A percentile compares a stretch with the other conserved stretches of the same genome.
These are phyloP conservation scores for Euphorbia pulcherrima DNA, from an alignment of 345 rosid species.

Conservation along the genomic window DNA sequence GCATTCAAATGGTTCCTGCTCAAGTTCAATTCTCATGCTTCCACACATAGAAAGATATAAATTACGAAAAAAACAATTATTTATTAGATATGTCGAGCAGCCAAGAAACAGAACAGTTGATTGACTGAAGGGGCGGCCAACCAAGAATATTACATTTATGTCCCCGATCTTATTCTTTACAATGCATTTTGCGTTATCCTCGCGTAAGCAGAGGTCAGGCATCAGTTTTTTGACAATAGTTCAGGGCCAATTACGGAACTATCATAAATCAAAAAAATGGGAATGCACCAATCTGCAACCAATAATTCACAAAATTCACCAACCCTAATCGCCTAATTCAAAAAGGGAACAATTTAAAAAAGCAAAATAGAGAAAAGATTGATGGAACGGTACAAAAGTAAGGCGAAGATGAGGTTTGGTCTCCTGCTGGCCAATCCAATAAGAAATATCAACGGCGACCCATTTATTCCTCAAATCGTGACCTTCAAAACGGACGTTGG, in stretches of 20 bases:
- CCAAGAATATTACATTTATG: neutral
- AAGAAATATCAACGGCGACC: constrained; percentile 85
- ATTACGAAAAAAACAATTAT: neutral
- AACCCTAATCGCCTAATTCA: too few species aligned
- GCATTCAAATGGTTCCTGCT: constrained; percentile 91
- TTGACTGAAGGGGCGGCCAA: neutral
- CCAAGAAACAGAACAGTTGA: neutral
- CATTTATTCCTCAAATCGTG: constrained; percentile 65
- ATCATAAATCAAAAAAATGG: constrained; percentile 83
- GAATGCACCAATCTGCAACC: constrained; percentile 75
- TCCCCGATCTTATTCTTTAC: neutral
- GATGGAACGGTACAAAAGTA: constrained; percentile 83
- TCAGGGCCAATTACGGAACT: constrained; percentile 23
- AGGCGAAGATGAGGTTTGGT: constrained; percentile 77
- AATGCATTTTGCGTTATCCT: neutral
- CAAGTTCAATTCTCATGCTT: constrained; percentile 23
- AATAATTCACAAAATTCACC: neutral
- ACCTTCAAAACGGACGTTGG: constrained; percentile 52
- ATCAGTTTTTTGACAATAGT: neutral
- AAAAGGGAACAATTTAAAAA: neutral
- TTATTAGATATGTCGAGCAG: neutral
- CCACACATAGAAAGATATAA: neutral
- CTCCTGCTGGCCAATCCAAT: constrained; percentile 84
- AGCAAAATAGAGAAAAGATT: constrained; percentile 56
- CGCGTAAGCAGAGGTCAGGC: neutral